Conservation (phyloP, 2,329 filamentous ascomycete species). For the Exophiala sideris region DNA sequence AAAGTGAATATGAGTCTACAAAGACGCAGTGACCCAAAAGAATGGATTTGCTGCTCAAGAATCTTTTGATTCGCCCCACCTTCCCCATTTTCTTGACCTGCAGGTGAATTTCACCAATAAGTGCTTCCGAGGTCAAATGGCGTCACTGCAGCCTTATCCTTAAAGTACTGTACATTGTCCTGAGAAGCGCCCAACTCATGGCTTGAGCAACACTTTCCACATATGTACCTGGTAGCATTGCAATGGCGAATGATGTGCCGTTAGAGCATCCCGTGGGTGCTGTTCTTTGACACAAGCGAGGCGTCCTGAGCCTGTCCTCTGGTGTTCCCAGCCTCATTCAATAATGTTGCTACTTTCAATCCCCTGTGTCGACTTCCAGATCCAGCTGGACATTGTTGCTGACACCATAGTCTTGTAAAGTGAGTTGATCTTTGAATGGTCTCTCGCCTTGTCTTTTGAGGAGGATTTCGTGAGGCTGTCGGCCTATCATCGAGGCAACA, state of each 20-base stretch:
- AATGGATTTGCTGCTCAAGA: not conserved
- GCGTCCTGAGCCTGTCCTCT: no score
- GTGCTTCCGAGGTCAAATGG: slow-evolving; percentile 11
- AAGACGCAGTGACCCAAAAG: not conserved
- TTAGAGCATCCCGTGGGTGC: not conserved
- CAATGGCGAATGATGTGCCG: no score
- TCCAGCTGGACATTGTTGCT: slow-evolving; percentile 73
- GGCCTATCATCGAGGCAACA: slow-evolving; percentile 83
- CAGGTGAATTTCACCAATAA: not conserved
- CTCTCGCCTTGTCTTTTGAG: slow-evolving; percentile 87
- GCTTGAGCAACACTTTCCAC: no score
- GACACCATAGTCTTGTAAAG: slow-evolving; percentile 87
- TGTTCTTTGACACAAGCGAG: no score
- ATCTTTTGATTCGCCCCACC: slow-evolving; percentile 24
- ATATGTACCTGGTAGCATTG: no score
- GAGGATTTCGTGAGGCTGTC: slow-evolving; percentile 86
- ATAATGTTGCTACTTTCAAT: slow-evolving; percentile 31
- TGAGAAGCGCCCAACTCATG: no score
- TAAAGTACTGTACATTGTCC: no score
- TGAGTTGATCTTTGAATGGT: slow-evolving; percentile 89
- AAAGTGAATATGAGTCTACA: slow-evolving; percentile 7
- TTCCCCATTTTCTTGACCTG: slow-evolving; percentile 7
- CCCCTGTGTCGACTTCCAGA: slow-evolving; percentile 49
- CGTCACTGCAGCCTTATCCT: slow-evolving; percentile 5
- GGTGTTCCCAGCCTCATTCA: no score